phyloP scores from a whole-genome alignment of 2,329 filamentous ascomycete species.

The Aureobasidium subglaciale region DNA sequence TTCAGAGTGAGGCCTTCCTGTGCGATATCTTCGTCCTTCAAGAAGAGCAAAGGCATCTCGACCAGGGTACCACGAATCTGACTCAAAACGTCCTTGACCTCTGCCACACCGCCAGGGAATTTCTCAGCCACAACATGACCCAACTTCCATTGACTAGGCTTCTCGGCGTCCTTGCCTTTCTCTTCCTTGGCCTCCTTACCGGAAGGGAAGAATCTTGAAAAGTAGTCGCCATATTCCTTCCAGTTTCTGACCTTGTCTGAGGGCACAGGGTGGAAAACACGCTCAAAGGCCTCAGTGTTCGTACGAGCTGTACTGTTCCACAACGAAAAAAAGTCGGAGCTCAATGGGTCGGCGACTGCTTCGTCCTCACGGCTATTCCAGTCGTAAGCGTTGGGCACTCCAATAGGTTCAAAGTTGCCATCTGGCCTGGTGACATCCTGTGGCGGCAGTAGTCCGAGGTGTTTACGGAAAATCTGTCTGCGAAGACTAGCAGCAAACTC shows the following conservation, averaged over 20 bases:
- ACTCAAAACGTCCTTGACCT: constrained; percentile 63
- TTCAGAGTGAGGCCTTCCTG: constrained; percentile 63
- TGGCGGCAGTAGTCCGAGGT: constrained; percentile 72
- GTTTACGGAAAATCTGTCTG: constrained; percentile 82
- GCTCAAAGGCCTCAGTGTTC: constrained; percentile 75
- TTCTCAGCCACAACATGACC: constrained; percentile 69
- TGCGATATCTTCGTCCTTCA: constrained; percentile 79
- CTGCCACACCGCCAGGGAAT: constrained; percentile 37
- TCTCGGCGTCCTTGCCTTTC: constrained; percentile 25
- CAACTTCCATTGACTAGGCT: constrained; percentile 61
- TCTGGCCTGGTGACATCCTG: constrained; percentile 60
- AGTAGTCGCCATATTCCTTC: constrained; percentile 68
- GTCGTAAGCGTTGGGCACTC: constrained; percentile 47
- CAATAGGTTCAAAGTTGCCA: constrained; percentile 52
- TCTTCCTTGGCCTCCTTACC: constrained; percentile 39
- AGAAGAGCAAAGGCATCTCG: constrained; percentile 86
- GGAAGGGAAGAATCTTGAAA: constrained; percentile 54
- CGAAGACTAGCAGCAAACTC: constrained; percentile 74
- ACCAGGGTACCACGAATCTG: constrained; percentile 56
- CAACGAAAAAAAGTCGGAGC: constrained; percentile 58
- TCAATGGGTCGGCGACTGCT: constrained; percentile 67
- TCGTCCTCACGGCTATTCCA: constrained; percentile 40
- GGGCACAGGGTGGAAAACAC: constrained; percentile 74
- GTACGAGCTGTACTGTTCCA: constrained; percentile 67
- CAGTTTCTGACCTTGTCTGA: constrained; percentile 61